Evolutionary conservation across 805 yeast genomes (phyloP).

Genomic region (Komagataella pseudopastoris): DNA sequence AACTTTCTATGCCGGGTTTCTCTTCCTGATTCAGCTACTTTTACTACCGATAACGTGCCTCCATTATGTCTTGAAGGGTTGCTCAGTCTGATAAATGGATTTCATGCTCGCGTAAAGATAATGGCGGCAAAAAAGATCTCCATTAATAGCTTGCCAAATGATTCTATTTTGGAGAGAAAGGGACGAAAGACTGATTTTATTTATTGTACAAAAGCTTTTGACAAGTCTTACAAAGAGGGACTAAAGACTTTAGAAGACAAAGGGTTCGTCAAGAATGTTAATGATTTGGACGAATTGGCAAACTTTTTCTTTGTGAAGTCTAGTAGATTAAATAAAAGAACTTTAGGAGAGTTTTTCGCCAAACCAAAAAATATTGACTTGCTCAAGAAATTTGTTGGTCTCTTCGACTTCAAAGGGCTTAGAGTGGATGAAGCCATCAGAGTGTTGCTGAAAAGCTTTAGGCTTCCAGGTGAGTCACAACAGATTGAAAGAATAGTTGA

Average conservation of each 20-base stretch:
- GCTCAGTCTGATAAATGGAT: conserved; percentile 51
- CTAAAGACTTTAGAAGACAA: conserved; percentile 47
- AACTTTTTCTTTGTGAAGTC: conserved; percentile 66
- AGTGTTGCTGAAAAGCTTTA: conserved; percentile 63
- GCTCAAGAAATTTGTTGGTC: conserved; percentile 47
- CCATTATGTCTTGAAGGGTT: conserved; percentile 89
- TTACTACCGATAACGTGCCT: conserved; percentile 78
- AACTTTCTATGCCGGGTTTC: conserved; percentile 67
- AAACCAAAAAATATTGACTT: conserved; percentile 54
- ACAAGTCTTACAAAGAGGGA: conserved; percentile 70
- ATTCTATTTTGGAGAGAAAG: conserved; percentile 25
- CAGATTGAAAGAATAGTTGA: conserved; percentile 91
- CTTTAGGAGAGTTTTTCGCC: conserved; percentile 76
- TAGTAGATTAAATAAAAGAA: conserved; percentile 74
- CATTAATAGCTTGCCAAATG: conserved; percentile 4
- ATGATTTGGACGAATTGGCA: conserved; percentile 54
- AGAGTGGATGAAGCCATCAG: conserved; percentile 93
- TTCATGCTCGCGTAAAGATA: conserved; percentile 35
- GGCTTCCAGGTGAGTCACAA: conserved; percentile 96
- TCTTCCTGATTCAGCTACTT: conserved; percentile 70
- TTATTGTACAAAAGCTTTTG: conserved; percentile 61
- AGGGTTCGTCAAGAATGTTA: conserved; percentile 39
- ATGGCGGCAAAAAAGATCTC: conserved; percentile 13
- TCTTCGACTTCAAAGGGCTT: conserved; percentile 62
- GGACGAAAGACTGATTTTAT: conserved; percentile 63